Conservation (phyloP, 1,139 yeast genomes). For the Saccharomyces pastorianus region DNA sequence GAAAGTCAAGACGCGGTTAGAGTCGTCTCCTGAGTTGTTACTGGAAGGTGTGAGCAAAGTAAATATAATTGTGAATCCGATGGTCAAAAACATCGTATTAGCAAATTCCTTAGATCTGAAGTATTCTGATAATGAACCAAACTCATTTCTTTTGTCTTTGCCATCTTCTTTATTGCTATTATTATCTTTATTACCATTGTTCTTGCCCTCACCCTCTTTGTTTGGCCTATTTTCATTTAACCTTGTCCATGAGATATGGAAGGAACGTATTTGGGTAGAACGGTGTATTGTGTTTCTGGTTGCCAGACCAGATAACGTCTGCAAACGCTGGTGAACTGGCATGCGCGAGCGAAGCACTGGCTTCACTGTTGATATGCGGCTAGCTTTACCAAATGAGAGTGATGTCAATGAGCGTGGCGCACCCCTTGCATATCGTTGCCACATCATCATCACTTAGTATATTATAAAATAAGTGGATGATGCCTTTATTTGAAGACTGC, state of each 20-base stretch:
- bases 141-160: slow-evolving; percentile 23
- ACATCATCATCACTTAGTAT: neutral
- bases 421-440: neutral
- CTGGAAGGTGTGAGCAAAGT: slow-evolving; percentile 28
- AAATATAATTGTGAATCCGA: slow-evolving; percentile 34
- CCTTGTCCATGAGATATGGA: neutral
- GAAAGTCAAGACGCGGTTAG: slow-evolving; percentile 54
- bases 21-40: slow-evolving; percentile 25
- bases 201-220: neutral
- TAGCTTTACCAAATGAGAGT: neutral
- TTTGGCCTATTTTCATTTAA: neutral
- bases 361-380: neutral
- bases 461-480: neutral
- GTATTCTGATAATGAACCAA: slow-evolving; percentile 30
- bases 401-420: neutral
- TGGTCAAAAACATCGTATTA: slow-evolving; percentile 33
- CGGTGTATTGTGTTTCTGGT: neutral
- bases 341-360: neutral
- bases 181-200: slow-evolving; percentile 7
- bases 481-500: neutral
- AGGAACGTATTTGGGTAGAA: neutral
- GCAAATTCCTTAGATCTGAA: slow-evolving; percentile 36
- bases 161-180: slow-evolving; percentile 16
- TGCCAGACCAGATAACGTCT: neutral
- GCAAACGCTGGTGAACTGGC: neutral